phyloP scores from a whole-genome alignment of 768 basidiomycete species.

The Phallus indusiatus region DNA sequence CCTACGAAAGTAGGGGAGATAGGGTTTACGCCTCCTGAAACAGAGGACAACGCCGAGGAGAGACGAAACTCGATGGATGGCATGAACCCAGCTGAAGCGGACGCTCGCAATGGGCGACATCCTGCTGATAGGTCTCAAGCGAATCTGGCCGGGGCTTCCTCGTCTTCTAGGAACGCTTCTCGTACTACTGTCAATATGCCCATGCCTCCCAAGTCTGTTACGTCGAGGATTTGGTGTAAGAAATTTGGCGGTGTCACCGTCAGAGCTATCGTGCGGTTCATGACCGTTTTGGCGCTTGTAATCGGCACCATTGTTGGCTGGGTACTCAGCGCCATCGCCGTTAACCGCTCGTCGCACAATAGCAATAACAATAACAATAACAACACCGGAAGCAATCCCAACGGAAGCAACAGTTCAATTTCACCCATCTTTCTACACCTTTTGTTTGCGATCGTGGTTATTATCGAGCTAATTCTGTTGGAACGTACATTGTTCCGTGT shows the following conservation, averaged over 20 bases:
- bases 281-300: constrained; percentile 18
- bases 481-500: constrained; percentile 56
- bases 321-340: constrained; percentile 32
- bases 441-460: constrained; percentile 41
- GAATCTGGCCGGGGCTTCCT: constrained; percentile 2
- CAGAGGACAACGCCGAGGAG: neutral
- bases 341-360: constrained; percentile 5
- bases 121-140: constrained; percentile 32
- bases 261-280: constrained; percentile 12
- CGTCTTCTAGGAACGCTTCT: constrained; percentile 9
- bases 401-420: constrained; percentile 18
- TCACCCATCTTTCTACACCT: constrained; percentile 52
- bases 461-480: constrained; percentile 50
- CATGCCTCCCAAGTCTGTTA: constrained; percentile 18
- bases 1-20: neutral
- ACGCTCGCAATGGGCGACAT: constrained; percentile 26
- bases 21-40: neutral
- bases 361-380: constrained; percentile 6
- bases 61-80: constrained; percentile 13
- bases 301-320: constrained; percentile 46
- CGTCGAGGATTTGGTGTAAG: constrained; percentile 6
- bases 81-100: constrained; percentile 25
- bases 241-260: constrained; percentile 14
- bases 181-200: constrained; percentile 14
- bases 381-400: constrained; percentile 1